Conservation (phyloP, 2,329 filamentous ascomycete genomes). For the Monilinia laxa region DNA sequence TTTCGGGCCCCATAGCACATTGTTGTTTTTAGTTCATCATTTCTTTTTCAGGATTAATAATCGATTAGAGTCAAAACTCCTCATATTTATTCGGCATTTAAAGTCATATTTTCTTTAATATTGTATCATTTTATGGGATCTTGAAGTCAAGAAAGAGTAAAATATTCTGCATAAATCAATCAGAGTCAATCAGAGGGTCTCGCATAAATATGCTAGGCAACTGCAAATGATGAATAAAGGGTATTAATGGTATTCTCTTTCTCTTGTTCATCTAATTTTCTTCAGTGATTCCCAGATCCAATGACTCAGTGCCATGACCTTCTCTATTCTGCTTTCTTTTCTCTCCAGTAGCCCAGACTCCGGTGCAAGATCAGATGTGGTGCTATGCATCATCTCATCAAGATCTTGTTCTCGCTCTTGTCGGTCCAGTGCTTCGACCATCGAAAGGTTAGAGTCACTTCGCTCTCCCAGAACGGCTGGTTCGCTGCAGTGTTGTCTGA, state of each 20-base stretch:
- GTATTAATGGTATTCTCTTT: too few relatives aligned
- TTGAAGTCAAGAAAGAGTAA: background rate
- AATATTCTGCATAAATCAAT: background rate
- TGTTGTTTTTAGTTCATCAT: too few relatives aligned
- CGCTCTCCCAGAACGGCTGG: background rate
- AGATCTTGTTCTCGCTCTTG: background rate
- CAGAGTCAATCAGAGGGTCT: background rate
- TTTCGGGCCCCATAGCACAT: background rate
- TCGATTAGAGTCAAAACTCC: background rate
- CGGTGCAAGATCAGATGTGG: background rate
- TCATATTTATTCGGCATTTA: background rate
- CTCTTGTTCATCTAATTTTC: background rate
- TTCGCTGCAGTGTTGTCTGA: background rate
- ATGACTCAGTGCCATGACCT: background rate
- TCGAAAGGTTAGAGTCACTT: background rate
- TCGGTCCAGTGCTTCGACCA: background rate
- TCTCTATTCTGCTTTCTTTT: background rate
- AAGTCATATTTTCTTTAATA: background rate
- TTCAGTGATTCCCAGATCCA: constrained; percentile 3
- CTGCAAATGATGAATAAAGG: too few relatives aligned
- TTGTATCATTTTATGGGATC: background rate
- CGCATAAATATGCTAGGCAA: background rate
- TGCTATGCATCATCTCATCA: background rate
- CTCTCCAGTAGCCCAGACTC: background rate
- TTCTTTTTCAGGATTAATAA: background rate